Evolutionary conservation across 352 stramenopile genomes (phyloP).

Genomic region (Globisporangium acanthophoron): DNA sequence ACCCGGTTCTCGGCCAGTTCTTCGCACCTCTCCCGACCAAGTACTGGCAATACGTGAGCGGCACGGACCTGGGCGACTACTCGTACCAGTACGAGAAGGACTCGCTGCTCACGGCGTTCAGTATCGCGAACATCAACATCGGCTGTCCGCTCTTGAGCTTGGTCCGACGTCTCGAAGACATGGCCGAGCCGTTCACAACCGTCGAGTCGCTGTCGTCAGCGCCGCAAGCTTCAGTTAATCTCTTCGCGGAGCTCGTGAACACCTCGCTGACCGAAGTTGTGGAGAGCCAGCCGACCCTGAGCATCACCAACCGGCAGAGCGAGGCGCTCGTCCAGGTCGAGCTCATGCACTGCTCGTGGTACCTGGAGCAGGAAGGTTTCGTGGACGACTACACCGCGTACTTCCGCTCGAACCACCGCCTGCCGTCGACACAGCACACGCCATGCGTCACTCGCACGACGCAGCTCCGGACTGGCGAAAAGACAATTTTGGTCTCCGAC

Average conservation of each 20-base stretch:
- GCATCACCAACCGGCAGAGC: neutral
- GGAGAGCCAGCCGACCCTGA: neutral
- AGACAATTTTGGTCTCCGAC: constrained; percentile 15
- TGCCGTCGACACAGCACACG: constrained; percentile 23
- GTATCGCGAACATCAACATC: constrained; percentile 1
- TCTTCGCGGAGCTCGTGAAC: constrained; percentile 3
- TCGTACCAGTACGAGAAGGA: constrained; percentile 67
- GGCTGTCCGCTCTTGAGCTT: neutral
- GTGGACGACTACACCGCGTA: constrained; percentile 37
- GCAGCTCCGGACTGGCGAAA: constrained; percentile 14
- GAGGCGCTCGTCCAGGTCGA: constrained; percentile 40
- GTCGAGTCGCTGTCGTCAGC: neutral
- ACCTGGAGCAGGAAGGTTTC: constrained; percentile 25
- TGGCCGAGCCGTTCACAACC: neutral
- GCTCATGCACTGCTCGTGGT: constrained; percentile 52
- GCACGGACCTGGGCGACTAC: constrained; percentile 35
- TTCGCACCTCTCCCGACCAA: constrained; percentile 45
- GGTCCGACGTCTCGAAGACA: constrained; percentile 4
- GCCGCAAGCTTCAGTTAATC: neutral
- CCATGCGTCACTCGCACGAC: constrained; percentile 30
- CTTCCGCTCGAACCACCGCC: constrained; percentile 29
- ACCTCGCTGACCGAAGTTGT: neutral
- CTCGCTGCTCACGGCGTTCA: constrained; percentile 22
- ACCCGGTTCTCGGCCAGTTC: constrained; percentile 38
- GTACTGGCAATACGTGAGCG: constrained; percentile 58